Conservation (phyloP, 176 grass and related monocot species). For the Themeda triandra region DNA sequence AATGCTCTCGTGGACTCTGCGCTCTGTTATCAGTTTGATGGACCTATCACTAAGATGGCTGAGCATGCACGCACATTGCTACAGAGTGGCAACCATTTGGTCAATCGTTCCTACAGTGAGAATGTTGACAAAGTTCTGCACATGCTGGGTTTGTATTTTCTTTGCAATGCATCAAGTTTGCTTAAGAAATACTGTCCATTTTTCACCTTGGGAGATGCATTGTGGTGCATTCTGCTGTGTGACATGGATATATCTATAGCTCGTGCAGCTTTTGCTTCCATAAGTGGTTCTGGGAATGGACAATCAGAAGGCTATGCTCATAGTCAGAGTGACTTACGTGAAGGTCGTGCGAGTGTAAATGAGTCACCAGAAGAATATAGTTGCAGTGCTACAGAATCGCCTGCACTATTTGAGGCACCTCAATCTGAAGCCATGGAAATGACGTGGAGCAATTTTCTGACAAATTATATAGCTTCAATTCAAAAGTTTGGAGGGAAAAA, state of each 20-base stretch:
- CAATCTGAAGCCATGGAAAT: background rate
- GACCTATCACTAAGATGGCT: constrained; percentile 30
- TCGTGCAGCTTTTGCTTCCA: background rate
- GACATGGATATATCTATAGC: constrained; percentile 37
- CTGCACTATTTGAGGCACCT: background rate
- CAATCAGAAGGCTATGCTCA: constrained; percentile 1
- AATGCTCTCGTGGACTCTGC: constrained; percentile 20
- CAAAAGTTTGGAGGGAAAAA: constrained; percentile 9
- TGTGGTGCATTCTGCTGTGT: constrained; percentile 43
- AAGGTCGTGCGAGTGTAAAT: constrained; percentile 4
- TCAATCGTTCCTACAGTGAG: constrained; percentile 1
- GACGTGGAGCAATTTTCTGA: constrained; percentile 26
- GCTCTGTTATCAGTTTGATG: constrained; percentile 34
- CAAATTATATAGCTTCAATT: constrained; percentile 32
- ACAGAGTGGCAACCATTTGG: constrained; percentile 3
- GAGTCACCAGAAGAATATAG: constrained; percentile 20
- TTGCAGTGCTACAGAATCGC: background rate
- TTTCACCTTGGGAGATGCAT: constrained; percentile 32
- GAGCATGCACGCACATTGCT: constrained; percentile 21
- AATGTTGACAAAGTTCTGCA: constrained; percentile 39
- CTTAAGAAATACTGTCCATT: constrained; percentile 35
- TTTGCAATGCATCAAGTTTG: constrained; percentile 23
- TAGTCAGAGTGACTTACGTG: background rate
- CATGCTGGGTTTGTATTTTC: constrained; percentile 32
- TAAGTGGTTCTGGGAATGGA: constrained; percentile 23